Base-by-base conservation (phyloP, 2,329 filamentous ascomycete genomes). In the Nannizzia gypsea region DNA sequence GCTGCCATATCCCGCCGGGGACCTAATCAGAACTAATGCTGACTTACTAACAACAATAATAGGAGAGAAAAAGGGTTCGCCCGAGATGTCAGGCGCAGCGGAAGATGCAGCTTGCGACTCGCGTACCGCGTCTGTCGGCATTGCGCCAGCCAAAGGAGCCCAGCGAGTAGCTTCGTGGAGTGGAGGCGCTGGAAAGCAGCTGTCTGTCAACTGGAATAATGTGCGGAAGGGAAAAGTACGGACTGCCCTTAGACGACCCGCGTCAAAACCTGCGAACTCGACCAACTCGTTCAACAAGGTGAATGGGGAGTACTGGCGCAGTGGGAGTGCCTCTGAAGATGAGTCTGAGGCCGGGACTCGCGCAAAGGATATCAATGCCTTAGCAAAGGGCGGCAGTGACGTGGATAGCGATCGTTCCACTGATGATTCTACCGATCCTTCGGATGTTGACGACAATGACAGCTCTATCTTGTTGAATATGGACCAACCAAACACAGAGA, bases 401-500 rank as follows among this genome's bases (percentile, higher is more conserved):
- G 26, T n/a, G 26, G 34, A 58, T 28, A 59, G 52, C 24, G 31
- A 31, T 17, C 24, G 52, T 22, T 34, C 58, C 38, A 34, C 20
- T 20, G 57, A 60, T 3, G 28, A 42, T 11, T 24, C 13, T 15
- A 54, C 59, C 42, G 38, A 56, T 24, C 42, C 11, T 48, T 68
- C 66, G 11, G 67, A 68, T 8, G 61, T 64, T 20, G 66, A 63
- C 34, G 67, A 67, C 11, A 73, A 70, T 1, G 74, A 74, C 57
- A 70, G 75, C 58, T 73, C 72, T 0, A 76, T 77, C 58, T 60
- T 77, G 66, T 63, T 77, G 60, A 77, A 77, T 57, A 66, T 77
- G 36, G 50, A 34, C 20, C 44, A 50, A 9, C 11, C 44, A 8
- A 50, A 20, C 22, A 22, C 44, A 3, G 44, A 50, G 5, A 13